A percentile compares a stretch with the other conserved stretches of the same genome.
Evolutionary conservation across 2,329 filamentous ascomycete species (phyloP).

Genomic region (Huntiella abstrusa): DNA sequence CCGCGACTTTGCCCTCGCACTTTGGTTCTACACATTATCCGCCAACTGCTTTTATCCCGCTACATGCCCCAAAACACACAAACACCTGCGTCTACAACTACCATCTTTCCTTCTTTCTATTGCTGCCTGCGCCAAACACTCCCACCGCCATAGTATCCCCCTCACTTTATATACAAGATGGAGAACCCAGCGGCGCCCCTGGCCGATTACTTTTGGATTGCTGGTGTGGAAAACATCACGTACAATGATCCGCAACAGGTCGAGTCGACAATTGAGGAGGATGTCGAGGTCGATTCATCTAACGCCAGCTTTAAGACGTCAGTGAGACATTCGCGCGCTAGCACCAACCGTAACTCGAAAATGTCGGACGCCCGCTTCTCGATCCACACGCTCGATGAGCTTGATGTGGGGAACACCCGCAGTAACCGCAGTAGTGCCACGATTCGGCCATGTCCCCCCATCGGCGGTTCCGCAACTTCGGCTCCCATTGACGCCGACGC

Average conservation of each 20-base stretch:
- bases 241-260: constrained; percentile 35
- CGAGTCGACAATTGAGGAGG: constrained; percentile 42
- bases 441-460: constrained; percentile 28
- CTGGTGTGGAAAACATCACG: constrained; percentile 47
- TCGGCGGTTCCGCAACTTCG: constrained; percentile 11
- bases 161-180: constrained; percentile 21
- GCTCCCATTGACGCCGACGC: not conserved
- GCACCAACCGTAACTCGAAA: constrained; percentile 40
- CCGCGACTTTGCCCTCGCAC: too few relatives aligned
- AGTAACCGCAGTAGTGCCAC: constrained; percentile 51
- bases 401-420: constrained; percentile 32
- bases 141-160: not conserved
- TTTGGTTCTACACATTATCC: too few relatives aligned
- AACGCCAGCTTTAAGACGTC: constrained; percentile 19
- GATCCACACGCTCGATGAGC: constrained; percentile 37
- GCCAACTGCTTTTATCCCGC: not conserved
- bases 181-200: constrained; percentile 43
- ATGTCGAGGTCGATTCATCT: constrained; percentile 29
- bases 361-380: constrained; percentile 31
- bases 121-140: not conserved
- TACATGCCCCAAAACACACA: not conserved
- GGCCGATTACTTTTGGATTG: constrained; percentile 62
- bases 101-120: not conserved
- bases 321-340: constrained; percentile 42
- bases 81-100: not conserved